Base-by-base conservation (phyloP, 306 rosid genomes). In the Albizia julibrissin region DNA sequence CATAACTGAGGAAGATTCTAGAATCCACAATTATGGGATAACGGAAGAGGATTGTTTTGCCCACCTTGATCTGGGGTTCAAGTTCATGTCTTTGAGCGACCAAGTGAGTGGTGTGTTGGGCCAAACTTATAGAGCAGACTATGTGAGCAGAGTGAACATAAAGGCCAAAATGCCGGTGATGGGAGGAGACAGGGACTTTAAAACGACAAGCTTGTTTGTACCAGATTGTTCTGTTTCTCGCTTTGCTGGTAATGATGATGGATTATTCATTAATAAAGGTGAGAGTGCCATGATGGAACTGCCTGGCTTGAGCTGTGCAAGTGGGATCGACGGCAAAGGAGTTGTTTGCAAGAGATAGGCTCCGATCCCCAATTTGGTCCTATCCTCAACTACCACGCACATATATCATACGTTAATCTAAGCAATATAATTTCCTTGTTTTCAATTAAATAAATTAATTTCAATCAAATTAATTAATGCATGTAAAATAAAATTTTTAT, bases 31-130 rank as follows among this genome's bases (percentile, higher is more conserved):
- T 68, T 93, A 91, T 37, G 94, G 94, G 0, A 80, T 91, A 6
- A 89, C 91, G 0, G 26, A 81, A 14, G 94, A 90, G 71, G 87
- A 91, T 9, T 80, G 84, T 2, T 86, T 91, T 54, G 94, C 94
- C 12, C 96, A 91, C 49, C 91, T 89, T 50, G 96, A 93, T 49
- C 77, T 93, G 3, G 85, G 94, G 0, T 91, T 93, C 83, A 89
- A 87, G 82, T 90, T 93, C 85, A 88, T 78, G 8, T 85, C 85
- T 6, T 9, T 91, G 29, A 87, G 88, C 44, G 67, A 71, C 1
- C 42, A 85, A 77, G 92, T 91, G 64, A 82, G 85, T 42, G 92
- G 96, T 0, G 88, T 90, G 21, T 84, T 93, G 88, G 94, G 93
- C 1, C 94, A 93, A 75, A 91, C 96, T 0, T 93, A 93, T n/a